Evolutionary conservation across 2,329 filamentous ascomycete species (phyloP), one percentile per base, ranked within the genome.

Genomic region (Colletotrichum sp.): DNA sequence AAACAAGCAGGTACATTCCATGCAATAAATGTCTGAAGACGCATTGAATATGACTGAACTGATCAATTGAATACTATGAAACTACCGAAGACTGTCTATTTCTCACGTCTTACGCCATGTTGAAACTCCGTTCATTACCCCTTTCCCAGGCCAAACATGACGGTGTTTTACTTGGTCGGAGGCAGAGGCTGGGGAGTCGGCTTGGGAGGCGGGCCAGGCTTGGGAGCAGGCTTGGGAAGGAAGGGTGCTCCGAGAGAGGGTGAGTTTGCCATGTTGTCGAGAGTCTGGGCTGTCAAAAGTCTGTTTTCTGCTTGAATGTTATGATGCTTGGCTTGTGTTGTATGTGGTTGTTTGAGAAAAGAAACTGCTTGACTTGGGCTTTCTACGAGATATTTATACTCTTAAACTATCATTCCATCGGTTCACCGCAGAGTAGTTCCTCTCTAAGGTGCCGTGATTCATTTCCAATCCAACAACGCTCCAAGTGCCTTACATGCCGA

Each of bases 61-160:
- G 1, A 21, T 52, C 6, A 52, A 52, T 4, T 13, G 43, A 21
- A 21, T 21, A 21, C 43, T 52, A 21, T 21, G n/a, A 21, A 52
- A 13, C n/a, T 52, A 52, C n/a, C 10, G n/a, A 21, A 21, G n/a
- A 21, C 6, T 52, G 10, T 21, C 4, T n/a, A 52, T 52, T 52
- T 12, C 12, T 21, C 6, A 12, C 0, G n/a, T 7, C n/a, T 52
- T 52, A 4, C 43, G 3, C 43, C n/a, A 21, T 52, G 6, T 21
- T 0, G 3, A 21, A 1, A 7, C 43, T 52, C 6, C 6, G 6
- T 21, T 21, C 43, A 0, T 52, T 21, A 3, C n/a, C 6, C 6
- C 12, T n/a, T 28, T 60, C 3, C 16, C 12, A 13, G 15, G 26
- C 26, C 9, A n/a, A 60, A 13, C 16, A 30, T 32, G 26, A 3